phyloP scores from a whole-genome alignment of 1,284 basidiomycete genomes.

The Phlebopus sp. region DNA sequence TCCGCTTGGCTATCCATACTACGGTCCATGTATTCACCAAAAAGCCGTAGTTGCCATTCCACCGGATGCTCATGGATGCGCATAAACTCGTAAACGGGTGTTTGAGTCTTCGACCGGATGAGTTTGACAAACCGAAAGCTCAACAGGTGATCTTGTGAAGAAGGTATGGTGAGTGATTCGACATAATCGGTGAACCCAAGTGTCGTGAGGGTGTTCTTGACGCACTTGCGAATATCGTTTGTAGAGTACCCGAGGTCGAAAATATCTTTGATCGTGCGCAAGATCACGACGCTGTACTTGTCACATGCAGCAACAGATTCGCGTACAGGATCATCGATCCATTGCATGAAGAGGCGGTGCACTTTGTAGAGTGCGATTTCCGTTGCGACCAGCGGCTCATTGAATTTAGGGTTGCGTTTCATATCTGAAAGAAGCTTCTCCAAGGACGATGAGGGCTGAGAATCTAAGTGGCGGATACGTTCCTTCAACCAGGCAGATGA shows the following conservation, averaged over 20 bases:
- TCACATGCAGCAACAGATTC: conserved; percentile 41
- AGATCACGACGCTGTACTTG: conserved; percentile 40
- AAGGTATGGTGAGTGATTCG: conserved; percentile 21
- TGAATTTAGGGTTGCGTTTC: conserved; percentile 40
- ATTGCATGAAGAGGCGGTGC: conserved; percentile 48
- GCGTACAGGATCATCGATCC: conserved; percentile 45
- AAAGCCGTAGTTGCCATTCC: conserved; percentile 64
- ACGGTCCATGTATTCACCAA: conserved; percentile 70
- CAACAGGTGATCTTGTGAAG: conserved; percentile 33
- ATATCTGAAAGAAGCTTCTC: conserved; percentile 28
- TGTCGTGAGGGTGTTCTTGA: conserved; percentile 39
- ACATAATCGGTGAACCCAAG: conserved; percentile 47
- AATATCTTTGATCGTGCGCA: conserved; percentile 47
- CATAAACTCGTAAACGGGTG: conserved; percentile 51
- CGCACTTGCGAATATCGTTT: conserved; percentile 33
- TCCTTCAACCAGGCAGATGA: conserved; percentile 19
- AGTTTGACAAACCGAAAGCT: conserved; percentile 59
- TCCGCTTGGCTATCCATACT: conserved; percentile 63
- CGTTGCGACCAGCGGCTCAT: conserved; percentile 42
- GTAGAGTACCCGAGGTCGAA: conserved; percentile 38
- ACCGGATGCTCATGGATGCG: conserved; percentile 51
- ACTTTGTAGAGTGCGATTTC: conserved; percentile 54
- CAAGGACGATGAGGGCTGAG: conserved; percentile 26
- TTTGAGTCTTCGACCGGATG: conserved; percentile 42
- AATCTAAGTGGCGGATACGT: conserved; percentile 28